These are phyloP conservation scores for Phytophthora parvispora DNA, from an alignment of 352 stramenopile genomes.

Conservation along the genomic window DNA sequence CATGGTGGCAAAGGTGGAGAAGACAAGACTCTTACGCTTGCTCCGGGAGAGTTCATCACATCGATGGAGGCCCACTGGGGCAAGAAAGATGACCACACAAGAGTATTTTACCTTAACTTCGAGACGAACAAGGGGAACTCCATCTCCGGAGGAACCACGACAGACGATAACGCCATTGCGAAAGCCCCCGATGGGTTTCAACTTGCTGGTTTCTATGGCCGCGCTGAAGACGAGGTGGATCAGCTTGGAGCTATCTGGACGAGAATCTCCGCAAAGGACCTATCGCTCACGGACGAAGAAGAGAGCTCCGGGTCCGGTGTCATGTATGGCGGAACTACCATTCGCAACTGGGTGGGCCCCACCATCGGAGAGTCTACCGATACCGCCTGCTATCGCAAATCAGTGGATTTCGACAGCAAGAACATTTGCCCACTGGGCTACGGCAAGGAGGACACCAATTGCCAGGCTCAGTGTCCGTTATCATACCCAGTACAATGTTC, in stretches of 20 bases:
- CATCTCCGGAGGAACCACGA: slow-evolving; percentile 2
- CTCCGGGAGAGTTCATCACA: neutral
- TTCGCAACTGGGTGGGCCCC: slow-evolving; percentile 4
- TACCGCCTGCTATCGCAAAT: slow-evolving; percentile 5
- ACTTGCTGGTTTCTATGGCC: slow-evolving; percentile 1
- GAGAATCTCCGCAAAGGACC: slow-evolving; percentile 4
- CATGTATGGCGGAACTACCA: slow-evolving; percentile 5
- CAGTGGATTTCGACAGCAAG: slow-evolving; percentile 7
- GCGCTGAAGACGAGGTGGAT: neutral
- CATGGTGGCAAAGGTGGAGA: neutral
- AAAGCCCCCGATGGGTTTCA: slow-evolving; percentile 2
- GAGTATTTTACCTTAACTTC: slow-evolving; percentile 6
- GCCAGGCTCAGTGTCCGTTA: slow-evolving; percentile 50
- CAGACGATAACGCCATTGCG: neutral
- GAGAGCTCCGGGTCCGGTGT: neutral
- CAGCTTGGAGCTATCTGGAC: slow-evolving; percentile 4
- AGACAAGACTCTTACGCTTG: slow-evolving; percentile 1
- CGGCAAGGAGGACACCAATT: slow-evolving; percentile 1
- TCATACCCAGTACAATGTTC: slow-evolving; percentile 65
- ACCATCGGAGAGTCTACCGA: neutral
- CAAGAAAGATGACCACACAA: slow-evolving; percentile 1
- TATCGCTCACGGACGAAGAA: neutral
- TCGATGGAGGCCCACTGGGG: slow-evolving; percentile 6
- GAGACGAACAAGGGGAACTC: neutral
- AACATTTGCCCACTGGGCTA: slow-evolving; percentile 23